Base-by-base conservation (phyloP, 2,329 filamentous ascomycete genomes). In the Plenodomus lindquistii region DNA sequence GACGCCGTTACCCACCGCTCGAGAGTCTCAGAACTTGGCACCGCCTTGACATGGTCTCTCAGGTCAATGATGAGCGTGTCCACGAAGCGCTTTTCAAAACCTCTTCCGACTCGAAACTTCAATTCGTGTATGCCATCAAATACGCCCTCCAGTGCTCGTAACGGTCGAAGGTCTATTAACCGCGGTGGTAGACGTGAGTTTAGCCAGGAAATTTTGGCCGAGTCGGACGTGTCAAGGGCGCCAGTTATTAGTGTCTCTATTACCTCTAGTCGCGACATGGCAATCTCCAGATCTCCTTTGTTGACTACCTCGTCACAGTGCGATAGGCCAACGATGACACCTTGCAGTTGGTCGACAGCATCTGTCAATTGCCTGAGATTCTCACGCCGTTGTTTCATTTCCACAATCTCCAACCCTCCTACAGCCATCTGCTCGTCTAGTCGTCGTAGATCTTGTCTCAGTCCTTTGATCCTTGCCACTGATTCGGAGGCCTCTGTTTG, bases 401-500 rank as follows among this genome's bases (percentile, higher is more conserved):
- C 87, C 3, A 96, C 86, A 46, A 97, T 87, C 59, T 94, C 87
- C 22, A 99, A 72, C 0, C 94, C 94, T 22, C 85, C 89, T 2
- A 90, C 77, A 1, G 91, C 93, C 72, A 97, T 90, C 60, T 97
- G 91, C 46, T 88, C 81, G 66, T 99, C 94, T 5, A 99, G 79
- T 34, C 84, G 85, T 49, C 86, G 81, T 0, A 99, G 77, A 65
- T 97, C 93, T 60, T 85, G 83, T 48, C 94, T 82, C 35, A 99
- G 71, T 0, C 82, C 80, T 66, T 91, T 91, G 50, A 99, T 99
- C 52, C 89, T 85, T 8, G 87, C 81, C 2, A 99, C 92, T 2
- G 93, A 97, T 48, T 95, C 89, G 10, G 91, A 88, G 6, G 94
- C 92, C 72, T 99, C 94, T 0, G 87, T 87, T 69, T 99, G 93